Conservation (phyloP, 805 yeast species). For the Ogataea glucozyma region DNA sequence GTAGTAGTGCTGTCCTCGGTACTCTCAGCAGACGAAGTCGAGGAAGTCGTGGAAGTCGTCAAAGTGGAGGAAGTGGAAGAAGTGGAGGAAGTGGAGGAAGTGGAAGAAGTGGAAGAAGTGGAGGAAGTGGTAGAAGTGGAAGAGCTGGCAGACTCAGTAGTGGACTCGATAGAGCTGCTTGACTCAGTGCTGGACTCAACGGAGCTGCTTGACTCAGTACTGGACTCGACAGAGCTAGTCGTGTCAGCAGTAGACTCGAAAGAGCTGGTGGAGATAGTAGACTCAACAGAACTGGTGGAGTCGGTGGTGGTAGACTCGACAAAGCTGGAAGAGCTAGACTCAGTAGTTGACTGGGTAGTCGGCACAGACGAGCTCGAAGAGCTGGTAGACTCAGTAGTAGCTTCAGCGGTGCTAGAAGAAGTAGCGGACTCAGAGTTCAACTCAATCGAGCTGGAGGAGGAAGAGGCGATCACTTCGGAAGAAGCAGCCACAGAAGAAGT, state of each 20-base stretch:
- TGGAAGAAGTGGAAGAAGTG: constrained; percentile 3
- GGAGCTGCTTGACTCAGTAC: constrained; percentile 3
- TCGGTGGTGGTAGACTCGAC: constrained; percentile 12
- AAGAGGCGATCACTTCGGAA: too few species aligned
- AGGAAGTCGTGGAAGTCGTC: constrained; percentile 30
- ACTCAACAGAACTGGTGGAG: constrained; percentile 10
- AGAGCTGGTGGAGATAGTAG: constrained; percentile 7
- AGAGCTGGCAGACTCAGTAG: constrained; percentile 15
- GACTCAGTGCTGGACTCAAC: constrained; percentile 12
- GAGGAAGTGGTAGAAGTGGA: constrained; percentile 5
- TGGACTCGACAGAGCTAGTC: constrained; percentile 13
- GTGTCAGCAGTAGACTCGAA: constrained; percentile 9
- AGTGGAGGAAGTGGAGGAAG: constrained; percentile 4
- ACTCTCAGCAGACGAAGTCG: constrained; percentile 19
- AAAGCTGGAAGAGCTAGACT: constrained; percentile 13
- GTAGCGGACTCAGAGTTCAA: constrained; percentile 7
- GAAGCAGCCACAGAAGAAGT: constrained; percentile 15
- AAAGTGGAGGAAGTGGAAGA: constrained; percentile 25
- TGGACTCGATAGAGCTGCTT: constrained; percentile 11
- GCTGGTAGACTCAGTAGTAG: constrained; percentile 21
- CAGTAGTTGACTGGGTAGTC: too few species aligned
- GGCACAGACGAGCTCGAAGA: constrained; percentile 7
- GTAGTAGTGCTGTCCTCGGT: constrained; percentile 38
- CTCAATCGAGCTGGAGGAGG: background rate
- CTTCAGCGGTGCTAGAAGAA: constrained; percentile 7